Conservation (phyloP, 2,329 filamentous ascomycete genomes). For the Colletotrichum orchidophilum region DNA sequence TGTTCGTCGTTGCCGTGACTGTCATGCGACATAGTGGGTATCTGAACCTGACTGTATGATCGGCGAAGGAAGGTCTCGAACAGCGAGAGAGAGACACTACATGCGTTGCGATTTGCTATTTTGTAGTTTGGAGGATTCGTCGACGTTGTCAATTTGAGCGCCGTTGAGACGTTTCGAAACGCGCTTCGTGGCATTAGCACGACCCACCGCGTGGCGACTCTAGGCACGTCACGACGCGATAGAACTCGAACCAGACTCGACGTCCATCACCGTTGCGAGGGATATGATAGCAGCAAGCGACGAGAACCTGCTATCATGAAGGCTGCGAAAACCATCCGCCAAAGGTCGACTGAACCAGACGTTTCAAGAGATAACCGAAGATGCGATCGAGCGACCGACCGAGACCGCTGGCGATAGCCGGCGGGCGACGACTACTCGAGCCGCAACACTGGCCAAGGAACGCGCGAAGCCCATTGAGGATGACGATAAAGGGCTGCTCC, state of each 20-base stretch:
- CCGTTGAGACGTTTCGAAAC: not conserved
- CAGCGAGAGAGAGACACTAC: too few relatives aligned
- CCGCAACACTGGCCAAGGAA: not conserved
- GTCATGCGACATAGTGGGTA: too few relatives aligned
- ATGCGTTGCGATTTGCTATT: too few relatives aligned
- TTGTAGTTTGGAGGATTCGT: not conserved
- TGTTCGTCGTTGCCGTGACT: too few relatives aligned
- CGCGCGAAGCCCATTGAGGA: not conserved
- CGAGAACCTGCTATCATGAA: too few relatives aligned
- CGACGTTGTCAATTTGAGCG: not conserved
- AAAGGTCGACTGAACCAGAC: constrained; percentile 3
- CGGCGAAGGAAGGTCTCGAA: too few relatives aligned
- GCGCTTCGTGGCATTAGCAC: constrained; percentile 1
- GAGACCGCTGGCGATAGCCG: not conserved
- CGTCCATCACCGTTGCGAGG: not conserved
- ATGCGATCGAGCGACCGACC: not conserved
- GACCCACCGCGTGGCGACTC: not conserved
- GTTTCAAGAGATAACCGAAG: not conserved
- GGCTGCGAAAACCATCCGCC: too few relatives aligned
- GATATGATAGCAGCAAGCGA: too few relatives aligned
- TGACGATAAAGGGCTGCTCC: not conserved
- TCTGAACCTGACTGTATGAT: too few relatives aligned
- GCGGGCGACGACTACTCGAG: not conserved
- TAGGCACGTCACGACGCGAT: not conserved
- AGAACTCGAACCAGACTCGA: not conserved